phyloP scores from a whole-genome alignment of 495 filamentous ascomycete genomes.

The Venustampulla echinocandica region DNA sequence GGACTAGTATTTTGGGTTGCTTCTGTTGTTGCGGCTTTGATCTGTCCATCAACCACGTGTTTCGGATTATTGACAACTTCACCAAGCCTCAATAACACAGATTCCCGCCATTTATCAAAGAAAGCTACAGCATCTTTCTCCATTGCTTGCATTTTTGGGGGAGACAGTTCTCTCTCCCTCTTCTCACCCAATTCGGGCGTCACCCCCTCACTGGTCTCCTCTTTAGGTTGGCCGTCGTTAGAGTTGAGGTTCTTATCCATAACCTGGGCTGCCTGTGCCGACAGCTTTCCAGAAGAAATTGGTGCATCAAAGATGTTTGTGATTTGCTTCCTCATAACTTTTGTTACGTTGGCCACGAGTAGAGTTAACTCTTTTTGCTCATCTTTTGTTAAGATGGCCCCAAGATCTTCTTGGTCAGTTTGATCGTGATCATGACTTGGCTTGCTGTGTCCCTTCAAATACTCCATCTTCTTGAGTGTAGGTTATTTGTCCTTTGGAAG shows the following conservation, averaged over 20 bases:
- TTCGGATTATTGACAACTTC: slow-evolving; percentile 24
- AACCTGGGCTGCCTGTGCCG: slow-evolving; percentile 24
- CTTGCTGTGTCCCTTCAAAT: slow-evolving; percentile 1
- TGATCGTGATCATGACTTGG: slow-evolving; percentile 9
- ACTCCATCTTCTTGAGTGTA: slow-evolving; percentile 5
- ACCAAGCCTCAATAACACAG: slow-evolving; percentile 26
- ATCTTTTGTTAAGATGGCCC: slow-evolving; percentile 21
- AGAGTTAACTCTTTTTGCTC: slow-evolving; percentile 27
- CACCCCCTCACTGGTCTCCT: slow-evolving; percentile 23
- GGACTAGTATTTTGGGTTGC: slow-evolving; percentile 15
- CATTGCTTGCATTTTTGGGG: slow-evolving; percentile 29
- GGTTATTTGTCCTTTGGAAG: no score
- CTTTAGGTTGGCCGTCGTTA: slow-evolving; percentile 12
- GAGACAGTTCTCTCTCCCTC: slow-evolving; percentile 26
- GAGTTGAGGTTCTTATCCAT: slow-evolving; percentile 25
- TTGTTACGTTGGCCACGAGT: slow-evolving; percentile 36
- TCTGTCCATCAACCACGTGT: slow-evolving; percentile 11
- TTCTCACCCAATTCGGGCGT: slow-evolving; percentile 24
- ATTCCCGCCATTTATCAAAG: slow-evolving; percentile 29
- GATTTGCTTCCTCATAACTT: slow-evolving; percentile 40
- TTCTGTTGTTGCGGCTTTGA: slow-evolving; percentile 10
- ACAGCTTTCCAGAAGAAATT: slow-evolving; percentile 17
- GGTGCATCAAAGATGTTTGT: slow-evolving; percentile 37
- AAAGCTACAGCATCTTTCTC: slow-evolving; percentile 23
- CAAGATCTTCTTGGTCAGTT: slow-evolving; percentile 20